Evolutionary conservation across 129 eudicot species (phyloP), one percentile per base, ranked within the genome.

Genomic region (Artemisia tridentata): DNA sequence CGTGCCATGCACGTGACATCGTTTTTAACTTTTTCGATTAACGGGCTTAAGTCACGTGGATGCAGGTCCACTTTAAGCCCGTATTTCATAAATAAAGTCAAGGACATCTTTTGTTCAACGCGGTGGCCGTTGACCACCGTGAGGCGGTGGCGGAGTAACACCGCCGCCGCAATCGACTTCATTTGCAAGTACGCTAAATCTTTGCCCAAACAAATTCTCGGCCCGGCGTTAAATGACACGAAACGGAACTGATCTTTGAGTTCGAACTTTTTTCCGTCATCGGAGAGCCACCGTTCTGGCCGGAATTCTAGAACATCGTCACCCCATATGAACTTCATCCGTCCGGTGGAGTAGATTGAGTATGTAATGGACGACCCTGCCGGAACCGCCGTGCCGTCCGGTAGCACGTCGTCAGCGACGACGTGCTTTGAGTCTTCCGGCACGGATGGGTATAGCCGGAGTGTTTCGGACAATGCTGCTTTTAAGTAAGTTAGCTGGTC

Each of bases 261-360:
- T 43, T 83, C 88, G 13, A 80, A 78, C 75, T 71, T 83, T 20
- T 69, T 80, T 1, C 77, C 88, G 21, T 88, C 84, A 3, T 47
- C 75, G 11, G 88, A 72, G 25, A 88, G 62, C 96, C 96, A 88
- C 52, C 96, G 79, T 14, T 88, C 96, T 3, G 96, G 96, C 41
- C 79, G 74, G 56, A 88, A 88, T 47, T 85, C 91, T 0, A 85
- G 57, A 2, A 81, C 83, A 17, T 88, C 91, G 3, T 88, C 96
- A n/a, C 96, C 96, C 96, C 96, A 88, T 0, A 85, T 83, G 31
- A 70, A 85, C 31, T 88, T 85, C 91, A 88, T 88, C 58, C 96
- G 84, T 0, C 96, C 96, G 2, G 80, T 60, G 0, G 96, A 88
- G 65, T 88, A 88, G 0, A 88, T 88, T 3, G 96, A 88, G 31